phyloP scores from a whole-genome alignment of 805 yeast species.

The Barnettozyma vustinii region DNA sequence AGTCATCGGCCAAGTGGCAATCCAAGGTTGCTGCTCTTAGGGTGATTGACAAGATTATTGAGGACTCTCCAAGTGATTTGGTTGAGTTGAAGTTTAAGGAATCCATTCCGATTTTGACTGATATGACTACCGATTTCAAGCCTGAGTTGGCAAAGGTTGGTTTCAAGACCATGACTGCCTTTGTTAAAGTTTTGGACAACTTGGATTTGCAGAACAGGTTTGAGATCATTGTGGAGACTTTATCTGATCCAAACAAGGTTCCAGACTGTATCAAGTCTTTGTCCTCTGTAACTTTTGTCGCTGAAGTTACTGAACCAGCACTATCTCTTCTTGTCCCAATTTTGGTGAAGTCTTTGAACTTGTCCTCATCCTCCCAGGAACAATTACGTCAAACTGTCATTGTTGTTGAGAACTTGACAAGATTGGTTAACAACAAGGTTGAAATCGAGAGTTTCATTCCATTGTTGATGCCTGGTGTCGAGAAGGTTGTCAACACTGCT shows the following conservation, averaged over 20 bases:
- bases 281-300: slow-evolving; percentile 93
- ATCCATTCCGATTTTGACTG: slow-evolving; percentile 80
- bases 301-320: slow-evolving; percentile 97
- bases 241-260: slow-evolving; percentile 85
- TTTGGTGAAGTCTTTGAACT: slow-evolving; percentile 79
- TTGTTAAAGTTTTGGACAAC: slow-evolving; percentile 83
- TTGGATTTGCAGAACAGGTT: slow-evolving; percentile 85
- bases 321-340: slow-evolving; percentile 88
- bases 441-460: slow-evolving; percentile 90
- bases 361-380: slow-evolving; percentile 85
- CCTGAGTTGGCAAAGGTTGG: slow-evolving; percentile 93
- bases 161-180: slow-evolving; percentile 57
- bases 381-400: slow-evolving; percentile 95
- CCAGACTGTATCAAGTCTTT: slow-evolving; percentile 84
- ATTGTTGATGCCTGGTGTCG: slow-evolving; percentile 81
- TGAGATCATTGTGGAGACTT: slow-evolving; percentile 78
- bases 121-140: slow-evolving; percentile 90
- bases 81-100: slow-evolving; percentile 75
- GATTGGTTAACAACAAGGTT: slow-evolving; percentile 88
- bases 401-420: slow-evolving; percentile 90
- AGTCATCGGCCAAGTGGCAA: slow-evolving; percentile 90
- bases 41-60: slow-evolving; percentile 66
- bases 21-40: slow-evolving; percentile 77
- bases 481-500: slow-evolving; percentile 83
- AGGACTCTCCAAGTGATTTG: slow-evolving; percentile 78